phyloP scores from a whole-genome alignment of 108 stramenopile genomes.

The Phaeodactylum tricornutum region DNA sequence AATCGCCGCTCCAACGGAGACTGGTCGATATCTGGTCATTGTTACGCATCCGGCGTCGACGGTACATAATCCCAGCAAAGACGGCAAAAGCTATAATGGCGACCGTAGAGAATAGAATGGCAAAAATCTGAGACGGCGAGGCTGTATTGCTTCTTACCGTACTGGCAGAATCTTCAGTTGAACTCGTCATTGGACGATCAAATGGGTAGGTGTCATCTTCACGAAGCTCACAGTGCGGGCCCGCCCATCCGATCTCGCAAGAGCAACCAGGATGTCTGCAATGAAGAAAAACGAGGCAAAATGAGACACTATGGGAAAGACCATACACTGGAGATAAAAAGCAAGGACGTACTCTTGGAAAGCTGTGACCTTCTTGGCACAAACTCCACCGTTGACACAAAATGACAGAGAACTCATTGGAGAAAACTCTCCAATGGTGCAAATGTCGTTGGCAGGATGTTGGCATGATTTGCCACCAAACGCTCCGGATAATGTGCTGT shows the following conservation, averaged over 20 bases:
- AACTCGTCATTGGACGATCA: background rate
- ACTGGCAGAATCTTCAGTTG: background rate
- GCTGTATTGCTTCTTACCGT: too few species aligned
- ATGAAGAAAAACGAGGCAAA: background rate
- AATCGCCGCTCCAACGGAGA: background rate
- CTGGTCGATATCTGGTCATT: background rate
- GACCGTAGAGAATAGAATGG: background rate
- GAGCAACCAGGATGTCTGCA: constrained; percentile 22
- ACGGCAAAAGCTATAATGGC: background rate
- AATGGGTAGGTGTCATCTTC: background rate
- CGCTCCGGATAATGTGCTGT: constrained; percentile 5
- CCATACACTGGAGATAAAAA: background rate
- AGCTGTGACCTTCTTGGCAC: constrained; percentile 17
- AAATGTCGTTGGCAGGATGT: constrained; percentile 17
- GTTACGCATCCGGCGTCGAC: background rate
- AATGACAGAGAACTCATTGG: constrained; percentile 20
- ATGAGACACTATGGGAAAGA: background rate
- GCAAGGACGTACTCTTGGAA: constrained; percentile 9
- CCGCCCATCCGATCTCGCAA: constrained; percentile 19
- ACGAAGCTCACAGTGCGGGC: constrained; percentile 28
- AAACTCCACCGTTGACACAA: constrained; percentile 37
- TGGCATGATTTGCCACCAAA: constrained; percentile 39
- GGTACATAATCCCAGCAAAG: background rate
- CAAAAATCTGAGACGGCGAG: background rate
- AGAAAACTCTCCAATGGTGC: background rate